Evolutionary conservation across 1,284 basidiomycete genomes (phyloP), one percentile per base, ranked within the genome.

Genomic region (Cryptococcus sp.): DNA sequence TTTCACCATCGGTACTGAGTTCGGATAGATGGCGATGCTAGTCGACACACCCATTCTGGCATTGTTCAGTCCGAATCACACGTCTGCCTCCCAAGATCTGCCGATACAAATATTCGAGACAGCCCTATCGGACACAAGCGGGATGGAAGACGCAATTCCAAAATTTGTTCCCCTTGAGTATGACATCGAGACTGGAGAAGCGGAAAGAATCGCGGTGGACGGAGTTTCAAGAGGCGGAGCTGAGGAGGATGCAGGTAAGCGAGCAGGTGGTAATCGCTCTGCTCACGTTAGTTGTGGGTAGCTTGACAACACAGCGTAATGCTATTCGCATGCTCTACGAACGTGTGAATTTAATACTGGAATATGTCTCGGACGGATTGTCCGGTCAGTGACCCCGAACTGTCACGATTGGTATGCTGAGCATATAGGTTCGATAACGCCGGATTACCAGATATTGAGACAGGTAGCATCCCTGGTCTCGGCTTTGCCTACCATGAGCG

Each of bases 171-270:
- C 67, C 55, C 62, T 98, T 83, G 78, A 86, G 81, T 73, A 71
- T 55, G 70, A 66, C 53, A 87, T 98, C n/a, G 92, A 97, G 76
- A 97, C 94, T 0, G 95, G 95, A 33, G 96, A 98, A 77, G 95
- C 96, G 5, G 95, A 98, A 72, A 84, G 96, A 34, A 97, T 98
- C 60, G 96, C 96, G 1, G 95, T 98, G 0, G 94, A 98, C 75
- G 93, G 91, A 81, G 90, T 91, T 1, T 88, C 90, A 11, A 86
- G 87, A 71, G 88, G 61, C 30, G 54, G 57, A 59, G 61, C 89
- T 37, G 72, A 87, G 48, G 65, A 54, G 66, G 81, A 86, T 79
- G 61, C 58, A 15, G 62, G 76, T 77, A 57, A 63, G 74, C 72
- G 13, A 31, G n/a, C 6, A n/a, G 31, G 23, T 23, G 23, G 23